Base-by-base conservation (phyloP, 257 asterid species). In the Salvia miltiorrhiza region DNA sequence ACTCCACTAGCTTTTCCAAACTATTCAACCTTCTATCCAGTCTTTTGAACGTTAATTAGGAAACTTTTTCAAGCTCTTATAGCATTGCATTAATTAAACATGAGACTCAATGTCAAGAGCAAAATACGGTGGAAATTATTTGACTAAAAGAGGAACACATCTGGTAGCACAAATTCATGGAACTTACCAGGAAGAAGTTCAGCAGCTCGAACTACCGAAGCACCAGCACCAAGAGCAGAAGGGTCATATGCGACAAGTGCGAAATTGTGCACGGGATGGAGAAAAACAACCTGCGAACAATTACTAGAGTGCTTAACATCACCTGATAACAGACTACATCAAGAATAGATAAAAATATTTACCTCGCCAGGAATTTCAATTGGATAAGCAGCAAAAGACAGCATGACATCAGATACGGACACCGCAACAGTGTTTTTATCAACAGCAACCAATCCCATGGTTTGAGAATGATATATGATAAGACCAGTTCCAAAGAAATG, bases 281-380 rank as follows among this genome's bases (percentile, higher is more conserved):
- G 97, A 80, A 91, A 94, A 74, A 94, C 96, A 57, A 94, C 99
- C 99, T 93, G 84, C 8, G 66, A 71, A 77, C 50, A 62, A 79
- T 59, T 24, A 72, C n/a, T 54, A 14, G 14, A 41, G 28, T 7
- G 69, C 54, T 76, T 60, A 72, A 69, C 52, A 74, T 69, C 26
- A 69, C 21, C 44, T 33, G 9, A 20, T 55, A 65, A 58, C 53
- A 68, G 41, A 32, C 58, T 73, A 24, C 63, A 70, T 64, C 39
- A 47, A 57, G 71, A 67, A 58, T 23, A 73, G 73, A 72, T 47
- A 16, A 12, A n/a, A 57, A 67, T 43, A 76, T 58, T n/a, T 83
- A 93, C 99, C 97, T 94, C 97, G 71, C 97, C 99, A 32, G 96
- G 91, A 74, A 94, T 94, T 86, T 94, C 99, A 75, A 94, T 89